A percentile compares a stretch with the other conserved stretches of the same genome.
These are phyloP conservation scores for Hericium erinaceus DNA, from an alignment of 768 basidiomycete genomes.

Conservation along the genomic window DNA sequence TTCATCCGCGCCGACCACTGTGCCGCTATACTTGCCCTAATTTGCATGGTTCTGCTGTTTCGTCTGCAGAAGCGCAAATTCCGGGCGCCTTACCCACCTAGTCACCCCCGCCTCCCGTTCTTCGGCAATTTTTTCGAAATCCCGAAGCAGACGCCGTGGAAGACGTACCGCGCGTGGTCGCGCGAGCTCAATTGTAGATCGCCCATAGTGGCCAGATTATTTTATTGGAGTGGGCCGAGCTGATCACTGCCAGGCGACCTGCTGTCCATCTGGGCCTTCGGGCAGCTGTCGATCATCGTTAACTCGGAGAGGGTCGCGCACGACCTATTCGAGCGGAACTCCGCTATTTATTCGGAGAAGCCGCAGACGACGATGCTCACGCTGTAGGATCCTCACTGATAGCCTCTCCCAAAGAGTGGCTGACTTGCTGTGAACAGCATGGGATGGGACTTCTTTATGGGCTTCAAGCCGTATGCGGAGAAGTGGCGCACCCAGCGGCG, in stretches of 20 bases:
- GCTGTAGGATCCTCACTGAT: not conserved
- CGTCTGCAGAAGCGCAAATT: no score
- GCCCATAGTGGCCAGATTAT: no score
- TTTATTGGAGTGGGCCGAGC: not conserved
- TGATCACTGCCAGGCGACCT: conserved; percentile 19
- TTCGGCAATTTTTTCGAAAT: not conserved
- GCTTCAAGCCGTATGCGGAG: no score
- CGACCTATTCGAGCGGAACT: conserved; percentile 28
- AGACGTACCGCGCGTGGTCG: not conserved
- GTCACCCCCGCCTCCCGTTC: not conserved
- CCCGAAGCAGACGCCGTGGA: not conserved
- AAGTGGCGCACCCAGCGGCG: no score
- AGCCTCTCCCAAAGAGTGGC: no score
- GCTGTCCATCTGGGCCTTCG: conserved; percentile 23
- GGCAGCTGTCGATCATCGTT: conserved; percentile 25
- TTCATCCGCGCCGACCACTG: no score
- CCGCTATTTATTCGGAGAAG: conserved; percentile 29
- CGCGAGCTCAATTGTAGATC: not conserved
- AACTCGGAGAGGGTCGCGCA: conserved; percentile 23
- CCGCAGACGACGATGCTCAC: conserved; percentile 21
- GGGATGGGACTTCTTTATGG: no score
- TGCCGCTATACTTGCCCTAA: no score
- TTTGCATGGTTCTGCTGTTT: no score
- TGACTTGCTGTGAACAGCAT: no score
- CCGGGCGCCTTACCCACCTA: not conserved